Base-by-base conservation (phyloP, 75 land plant genomes). In the Cryptomeria japonica region DNA sequence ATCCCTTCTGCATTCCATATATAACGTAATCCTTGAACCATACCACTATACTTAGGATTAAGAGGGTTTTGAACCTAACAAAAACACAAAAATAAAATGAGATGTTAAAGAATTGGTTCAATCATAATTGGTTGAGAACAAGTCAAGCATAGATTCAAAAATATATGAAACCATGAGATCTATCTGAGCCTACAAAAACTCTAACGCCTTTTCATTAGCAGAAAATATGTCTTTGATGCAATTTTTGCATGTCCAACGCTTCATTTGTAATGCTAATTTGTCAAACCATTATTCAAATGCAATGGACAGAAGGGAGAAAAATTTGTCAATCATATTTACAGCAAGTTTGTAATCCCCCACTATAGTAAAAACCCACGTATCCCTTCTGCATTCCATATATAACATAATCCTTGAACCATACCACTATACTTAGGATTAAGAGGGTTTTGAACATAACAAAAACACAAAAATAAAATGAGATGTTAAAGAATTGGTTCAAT, bases 1-100 rank as follows among this genome's bases (percentile, higher is more conserved):
- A 97, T 32, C 37, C 99, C 97, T 90, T 97, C 99, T 77, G 93
- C 90, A 86, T 75, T 88, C 99, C 99, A 96, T 68, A 97, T 96
- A 87, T 95, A 93, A 84, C 92, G 94, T 86, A 97, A 85, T 78
- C 99, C 99, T 87, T 96, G 96, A 72, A 96, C 70, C 80, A 68
- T 92, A 18, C 93, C 93, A 91, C 84, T 92, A 75, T 92, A 92
- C 64, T 80, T 91, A 3, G 93, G 92, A 84, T 91, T 91, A 3
- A 36, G 84, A 18, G 89, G 85, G 78, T 86, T 92, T 88, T 92
- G 93, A 42, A 92, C 93, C 92, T 91, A 85, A 68, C 79, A 53
- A 64, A 55, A 41, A 3, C 28, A 51, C 0, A 96, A 41, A 82
- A 82, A 25, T 37, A 19, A 44, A 82, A 41, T 22, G 28, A 82